Base-by-base conservation (phyloP, 2,329 filamentous ascomycete genomes). In the Gaeumannomyces tritici region DNA sequence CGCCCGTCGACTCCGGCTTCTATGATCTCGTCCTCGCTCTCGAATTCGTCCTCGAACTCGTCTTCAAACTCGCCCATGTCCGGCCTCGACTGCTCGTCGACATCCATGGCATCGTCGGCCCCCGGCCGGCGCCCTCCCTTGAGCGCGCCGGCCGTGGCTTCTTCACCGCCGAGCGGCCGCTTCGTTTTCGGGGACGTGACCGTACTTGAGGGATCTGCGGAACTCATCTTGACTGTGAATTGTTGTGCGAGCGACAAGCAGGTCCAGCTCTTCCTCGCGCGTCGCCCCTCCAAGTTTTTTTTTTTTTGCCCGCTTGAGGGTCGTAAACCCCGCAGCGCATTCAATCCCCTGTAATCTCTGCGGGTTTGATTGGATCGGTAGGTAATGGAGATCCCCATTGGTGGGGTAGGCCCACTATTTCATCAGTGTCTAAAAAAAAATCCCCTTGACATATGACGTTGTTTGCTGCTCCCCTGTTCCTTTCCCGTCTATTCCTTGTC, bases 1-100 rank as follows among this genome's bases (percentile, higher is more conserved):
- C 92, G 80, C 24, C 93, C 93, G 73, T 97, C 93, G 15, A 97
- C 92, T 65, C 93, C 93, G 5, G 95, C 93, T 77, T 98, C 93
- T 64, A 97, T 78, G 61, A 98, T 90, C 75, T 98, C 93, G 73
- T 97, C 93, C 66, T 86, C 83, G 70, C 80, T 96, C 80, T 97
- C 93, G 68, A 89, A 93, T 72, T 93, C 90, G 70, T 93, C 90
- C 75, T 93, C 91, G 68, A 93, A 97, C 72, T 98, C 93, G 77
- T 97, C 95, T 72, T 96, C 95, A 66, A 96, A 98, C 68, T 98
- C 90, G 72, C 86, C 85, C 80, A 88, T 87, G 29, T 85, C 85
- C 71, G 79, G 79, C 66, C 77, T 73, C 28, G 59, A 65, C 66
- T 78, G 75, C 68, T 84, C 82, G 69, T 90, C 85, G 61, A 90